Evolutionary conservation across 345 rosid genomes (phyloP).

Genomic region (Hibiscus trionum): DNA sequence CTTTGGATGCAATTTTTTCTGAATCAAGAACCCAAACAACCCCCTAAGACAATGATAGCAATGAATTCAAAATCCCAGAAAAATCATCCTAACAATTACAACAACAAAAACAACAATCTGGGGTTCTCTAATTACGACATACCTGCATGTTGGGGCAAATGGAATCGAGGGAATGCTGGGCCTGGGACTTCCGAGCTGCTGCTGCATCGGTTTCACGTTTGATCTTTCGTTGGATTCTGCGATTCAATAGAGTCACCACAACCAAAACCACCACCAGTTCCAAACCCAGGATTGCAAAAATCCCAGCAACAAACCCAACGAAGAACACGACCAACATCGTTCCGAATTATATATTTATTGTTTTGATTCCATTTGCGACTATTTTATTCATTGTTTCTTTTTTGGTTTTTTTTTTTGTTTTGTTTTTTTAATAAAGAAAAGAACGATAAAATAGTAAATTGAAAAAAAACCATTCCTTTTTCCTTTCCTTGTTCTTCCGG

Average conservation of each 20-base stretch:
- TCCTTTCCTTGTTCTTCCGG: background rate
- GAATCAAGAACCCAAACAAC: conserved; percentile 71
- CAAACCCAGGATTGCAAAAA: conserved; percentile 22
- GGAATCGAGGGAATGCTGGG: conserved; percentile 36
- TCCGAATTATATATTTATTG: background rate
- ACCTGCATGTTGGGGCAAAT: conserved; percentile 40
- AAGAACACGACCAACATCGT: conserved; percentile 22
- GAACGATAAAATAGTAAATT: background rate
- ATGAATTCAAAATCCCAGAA: background rate
- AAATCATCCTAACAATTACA: background rate
- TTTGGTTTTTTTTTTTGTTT: background rate
- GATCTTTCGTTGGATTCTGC: conserved; percentile 15
- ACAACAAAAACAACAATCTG: no score
- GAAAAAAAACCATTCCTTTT: background rate
- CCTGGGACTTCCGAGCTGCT: conserved; percentile 8
- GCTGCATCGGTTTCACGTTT: conserved; percentile 7
- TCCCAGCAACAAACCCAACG: conserved; percentile 39
- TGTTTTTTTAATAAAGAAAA: background rate
- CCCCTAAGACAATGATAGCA: conserved; percentile 41
- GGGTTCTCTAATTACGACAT: background rate
- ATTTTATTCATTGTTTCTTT: background rate
- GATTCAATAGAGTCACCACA: conserved; percentile 29
- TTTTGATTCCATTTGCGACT: background rate
- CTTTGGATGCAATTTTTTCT: conserved; percentile 47
- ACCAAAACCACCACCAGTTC: conserved; percentile 29